Base-by-base conservation (phyloP, 805 yeast genomes). In the Isabelozyma rhagii region DNA sequence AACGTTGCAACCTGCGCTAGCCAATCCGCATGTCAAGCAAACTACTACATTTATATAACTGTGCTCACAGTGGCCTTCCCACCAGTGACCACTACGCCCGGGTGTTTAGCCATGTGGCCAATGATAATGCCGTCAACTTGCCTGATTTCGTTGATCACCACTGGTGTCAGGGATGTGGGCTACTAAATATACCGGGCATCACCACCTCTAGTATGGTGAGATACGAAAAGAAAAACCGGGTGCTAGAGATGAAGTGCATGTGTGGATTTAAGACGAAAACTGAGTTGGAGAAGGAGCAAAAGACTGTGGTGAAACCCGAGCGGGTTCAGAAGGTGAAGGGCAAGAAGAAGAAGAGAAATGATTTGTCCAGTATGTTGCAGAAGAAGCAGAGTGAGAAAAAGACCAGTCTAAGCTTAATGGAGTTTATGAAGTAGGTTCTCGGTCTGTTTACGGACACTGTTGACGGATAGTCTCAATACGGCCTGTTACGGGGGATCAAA, bases 371-470 rank as follows among this genome's bases (percentile, higher is more conserved):
- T 48, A 56, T 81, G 51, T 60, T 81, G 38, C 65, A 67, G 34
- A 65, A 67, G 47, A 80, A 76, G 60, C 74, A 72, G 51, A 66
- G 51, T 63, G 61, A 47, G 56, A 61, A 18, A 64, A 58, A 36
- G 61, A 57, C 36, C 58, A 61, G 78, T 0, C 62, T 82, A 27
- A 75, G 77, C 55, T 63, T 82, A 39, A 77, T 76, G 66, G 82
- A 78, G 48, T 80, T 81, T 55, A 72, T 81, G 79, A 31, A 9
- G 36, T 31, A 31, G 36, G 6, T 15, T 21, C 25, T 21, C 6
- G 6, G 25, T 21, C 25, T 21, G 25, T 15, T 15, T 15, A 15
- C 17, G 17, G 17, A 2, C 17, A 15, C 17, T 15, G 17, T 15
- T 15, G 2, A 15, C 17, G 17, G 17, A 15, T 15, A 15, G 17